Evolutionary conservation across 1,139 yeast species (phyloP), one percentile per base, ranked within the genome.

Genomic region (Blastobotrys aristatus): DNA sequence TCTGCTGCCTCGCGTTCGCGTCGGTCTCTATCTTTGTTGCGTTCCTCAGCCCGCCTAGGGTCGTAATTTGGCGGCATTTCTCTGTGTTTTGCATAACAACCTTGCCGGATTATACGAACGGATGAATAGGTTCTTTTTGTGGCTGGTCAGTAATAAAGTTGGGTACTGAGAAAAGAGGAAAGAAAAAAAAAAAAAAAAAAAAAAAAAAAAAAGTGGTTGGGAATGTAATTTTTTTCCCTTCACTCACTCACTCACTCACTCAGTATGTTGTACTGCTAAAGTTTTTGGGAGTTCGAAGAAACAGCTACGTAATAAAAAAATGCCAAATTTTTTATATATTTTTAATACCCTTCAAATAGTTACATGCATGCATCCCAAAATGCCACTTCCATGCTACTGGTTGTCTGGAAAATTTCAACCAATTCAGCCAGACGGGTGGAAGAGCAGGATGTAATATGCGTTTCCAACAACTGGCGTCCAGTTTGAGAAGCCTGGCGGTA

Each of bases 371-470:
- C 54, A 56, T 73, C 73, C 94, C 94, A 84, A 60, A 84, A 84
- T 22, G 68, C 71, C 22, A 77, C 70, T 60, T 84, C 94, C 50
- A 84, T 68, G 43, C 65, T 58, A 20, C 83, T 74, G 3, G 82
- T 88, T 22, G 74, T 71, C 35, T 73, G 75, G 59, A 82, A 84
- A 17, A 83, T 76, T 21, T 73, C 74, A 1, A 81, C 75, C 47
- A 83, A 67, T 49, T 74, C 72, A 17, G 78, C 74, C n/a, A 76
- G 43, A 51, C 80, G 68, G 26, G 67, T 63, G 20, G 66, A 57
- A 21, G 74, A 67, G 34, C 62, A 64, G 27, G 63, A 56, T 32
- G 70, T 62, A 7, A 75, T 55, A 43, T 67, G 65, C 6, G 62
- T 62, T 54, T 84, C 79, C 46, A 85, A 66, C 1, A 76, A 68